phyloP scores from a whole-genome alignment of 345 rosid species.

The Euphorbia pulcherrima region DNA sequence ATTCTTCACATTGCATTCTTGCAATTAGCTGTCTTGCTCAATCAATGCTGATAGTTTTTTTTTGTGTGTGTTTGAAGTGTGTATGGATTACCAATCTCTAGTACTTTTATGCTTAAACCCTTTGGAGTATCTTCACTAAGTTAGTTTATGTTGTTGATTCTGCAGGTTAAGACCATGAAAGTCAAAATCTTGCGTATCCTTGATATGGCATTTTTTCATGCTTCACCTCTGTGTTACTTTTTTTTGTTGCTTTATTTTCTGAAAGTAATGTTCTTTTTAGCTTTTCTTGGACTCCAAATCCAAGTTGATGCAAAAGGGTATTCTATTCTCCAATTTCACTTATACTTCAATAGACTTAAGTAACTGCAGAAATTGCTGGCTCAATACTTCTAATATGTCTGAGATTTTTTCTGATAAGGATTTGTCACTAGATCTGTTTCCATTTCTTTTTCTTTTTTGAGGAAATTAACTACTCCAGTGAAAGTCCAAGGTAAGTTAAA shows the following conservation, averaged over 20 bases:
- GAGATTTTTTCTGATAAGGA: background rate
- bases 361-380: background rate
- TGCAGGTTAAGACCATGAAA: slow-evolving; percentile 29
- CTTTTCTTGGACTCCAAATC: background rate
- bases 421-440: background rate
- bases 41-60: background rate
- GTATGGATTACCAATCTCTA: background rate
- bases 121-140: background rate
- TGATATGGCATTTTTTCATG: background rate
- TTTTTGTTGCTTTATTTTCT: background rate
- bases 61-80: background rate
- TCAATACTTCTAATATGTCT: background rate
- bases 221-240: background rate
- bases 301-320: background rate
- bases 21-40: background rate
- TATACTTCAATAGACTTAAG: no score
- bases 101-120: background rate
- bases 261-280: background rate
- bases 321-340: background rate
- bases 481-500: background rate
- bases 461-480: no score
- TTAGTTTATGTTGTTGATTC: background rate
- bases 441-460: no score
- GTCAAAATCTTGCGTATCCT: slow-evolving; percentile 37
- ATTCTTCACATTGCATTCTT: background rate